These are phyloP conservation scores for Silene noctiflora DNA, from an alignment of 179 eudicot genomes.

Conservation along the genomic window DNA sequence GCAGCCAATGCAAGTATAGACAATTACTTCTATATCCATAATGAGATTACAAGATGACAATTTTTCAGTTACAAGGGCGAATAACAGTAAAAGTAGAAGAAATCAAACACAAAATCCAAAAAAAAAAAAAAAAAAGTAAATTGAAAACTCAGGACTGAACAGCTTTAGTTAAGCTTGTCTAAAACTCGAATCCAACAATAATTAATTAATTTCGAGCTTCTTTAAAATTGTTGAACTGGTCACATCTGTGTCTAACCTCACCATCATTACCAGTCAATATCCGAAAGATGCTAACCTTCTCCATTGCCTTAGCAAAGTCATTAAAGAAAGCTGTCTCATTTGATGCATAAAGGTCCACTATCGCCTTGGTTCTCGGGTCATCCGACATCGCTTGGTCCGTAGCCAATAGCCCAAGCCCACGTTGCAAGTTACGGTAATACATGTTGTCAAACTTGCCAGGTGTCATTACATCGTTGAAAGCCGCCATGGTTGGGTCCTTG, in stretches of 20 bases:
- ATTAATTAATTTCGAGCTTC: constrained; percentile 11
- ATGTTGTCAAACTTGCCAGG: constrained; percentile 53
- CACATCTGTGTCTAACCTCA: constrained; percentile 38
- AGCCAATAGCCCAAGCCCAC: constrained; percentile 38
- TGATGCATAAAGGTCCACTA: constrained; percentile 36
- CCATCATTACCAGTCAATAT: constrained; percentile 34
- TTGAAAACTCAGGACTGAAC: no score
- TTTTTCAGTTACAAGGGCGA: neutral
- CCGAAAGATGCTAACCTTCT: constrained; percentile 15
- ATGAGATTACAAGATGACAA: neutral
- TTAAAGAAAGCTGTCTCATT: constrained; percentile 40
- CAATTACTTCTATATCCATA: no score
- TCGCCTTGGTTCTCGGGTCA: constrained; percentile 36
- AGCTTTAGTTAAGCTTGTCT: no score
- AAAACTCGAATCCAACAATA: neutral
- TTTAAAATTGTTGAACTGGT: constrained; percentile 27
- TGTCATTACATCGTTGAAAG: constrained; percentile 48
- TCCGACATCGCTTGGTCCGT: constrained; percentile 37
- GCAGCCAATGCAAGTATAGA: no score
- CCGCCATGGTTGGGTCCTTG: constrained; percentile 40
- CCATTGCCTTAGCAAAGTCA: constrained; percentile 24
- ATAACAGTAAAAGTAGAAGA: neutral
- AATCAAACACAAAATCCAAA: neutral
- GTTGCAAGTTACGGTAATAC: constrained; percentile 39
- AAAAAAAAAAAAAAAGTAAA: neutral